phyloP scores from a whole-genome alignment of 2,329 filamentous ascomycete species.

The Sarocladium brachiariae region DNA sequence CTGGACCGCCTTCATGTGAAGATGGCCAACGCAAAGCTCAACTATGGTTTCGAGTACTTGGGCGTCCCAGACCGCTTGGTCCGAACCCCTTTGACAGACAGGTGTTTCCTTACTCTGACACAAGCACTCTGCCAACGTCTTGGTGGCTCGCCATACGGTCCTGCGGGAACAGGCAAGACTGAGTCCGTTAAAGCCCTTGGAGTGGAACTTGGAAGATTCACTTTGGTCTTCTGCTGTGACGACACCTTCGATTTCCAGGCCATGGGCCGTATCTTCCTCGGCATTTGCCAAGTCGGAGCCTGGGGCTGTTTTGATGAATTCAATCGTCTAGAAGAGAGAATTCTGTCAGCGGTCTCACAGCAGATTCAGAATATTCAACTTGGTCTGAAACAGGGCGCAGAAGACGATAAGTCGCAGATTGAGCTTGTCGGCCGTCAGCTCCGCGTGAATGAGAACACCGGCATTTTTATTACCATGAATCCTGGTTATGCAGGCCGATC shows the following conservation, averaged over 20 bases:
- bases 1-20: conserved; percentile 79
- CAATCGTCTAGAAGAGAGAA: conserved; percentile 96
- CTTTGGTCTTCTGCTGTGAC: conserved; percentile 97
- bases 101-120: conserved; percentile 95
- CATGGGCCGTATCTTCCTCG: conserved; percentile 98
- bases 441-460: conserved; percentile 84
- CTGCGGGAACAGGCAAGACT: conserved; percentile 96
- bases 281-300: conserved; percentile 96
- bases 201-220: conserved; percentile 93
- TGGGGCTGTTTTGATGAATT: conserved; percentile 99
- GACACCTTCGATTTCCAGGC: conserved; percentile 99
- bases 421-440: conserved; percentile 90
- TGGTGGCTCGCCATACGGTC: conserved; percentile 94
- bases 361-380: conserved; percentile 99
- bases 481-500: conserved; percentile 97
- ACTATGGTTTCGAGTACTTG: conserved; percentile 97
- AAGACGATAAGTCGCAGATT: conserved; percentile 81
- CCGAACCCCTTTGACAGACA: conserved; percentile 90
- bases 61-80: conserved; percentile 95
- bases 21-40: conserved; percentile 93
- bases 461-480: conserved; percentile 99
- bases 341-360: conserved; percentile 94
- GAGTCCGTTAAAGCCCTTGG: conserved; percentile 98
- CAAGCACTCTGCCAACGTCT: conserved; percentile 92
- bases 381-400: conserved; percentile 76